Conservation (phyloP, 495 filamentous ascomycete species). For the Evernia prunastri region DNA sequence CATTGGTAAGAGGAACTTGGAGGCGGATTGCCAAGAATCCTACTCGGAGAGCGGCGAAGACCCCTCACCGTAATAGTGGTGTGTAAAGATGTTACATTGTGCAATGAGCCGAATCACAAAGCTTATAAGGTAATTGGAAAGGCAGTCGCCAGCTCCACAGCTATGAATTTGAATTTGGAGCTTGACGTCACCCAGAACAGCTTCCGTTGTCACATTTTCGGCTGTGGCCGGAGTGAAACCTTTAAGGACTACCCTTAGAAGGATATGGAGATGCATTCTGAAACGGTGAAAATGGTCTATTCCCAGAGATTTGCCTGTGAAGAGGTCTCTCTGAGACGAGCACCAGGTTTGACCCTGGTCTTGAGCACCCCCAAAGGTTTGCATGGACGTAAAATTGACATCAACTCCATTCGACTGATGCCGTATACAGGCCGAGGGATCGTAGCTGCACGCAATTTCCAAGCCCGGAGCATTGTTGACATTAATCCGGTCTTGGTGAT, state of each 20-base stretch:
- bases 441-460: slow-evolving; percentile 41
- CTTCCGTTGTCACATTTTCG: not conserved
- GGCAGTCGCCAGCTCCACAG: too few species aligned
- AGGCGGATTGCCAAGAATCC: not conserved
- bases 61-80: too few species aligned
- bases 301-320: not conserved
- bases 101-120: too few species aligned
- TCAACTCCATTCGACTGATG: slow-evolving; percentile 28
- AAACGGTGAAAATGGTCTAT: not conserved
- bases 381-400: slow-evolving; percentile 23
- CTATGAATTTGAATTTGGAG: too few species aligned
- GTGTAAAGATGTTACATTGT: too few species aligned
- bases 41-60: not conserved
- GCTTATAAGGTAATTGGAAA: too few species aligned
- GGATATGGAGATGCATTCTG: not conserved
- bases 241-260: not conserved
- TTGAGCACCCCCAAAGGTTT: slow-evolving; percentile 38
- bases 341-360: slow-evolving; percentile 29
- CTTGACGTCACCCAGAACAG: not conserved
- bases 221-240: not conserved
- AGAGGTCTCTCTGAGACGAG: slow-evolving; percentile 29
- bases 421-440: slow-evolving; percentile 43
- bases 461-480: slow-evolving; percentile 45
- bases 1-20: not conserved
- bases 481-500: slow-evolving; percentile 48